Evolutionary conservation across 202 grass and related monocot genomes (phyloP), one percentile per base, ranked within the genome.

Genomic region (Cymbopogon flexuosus): DNA sequence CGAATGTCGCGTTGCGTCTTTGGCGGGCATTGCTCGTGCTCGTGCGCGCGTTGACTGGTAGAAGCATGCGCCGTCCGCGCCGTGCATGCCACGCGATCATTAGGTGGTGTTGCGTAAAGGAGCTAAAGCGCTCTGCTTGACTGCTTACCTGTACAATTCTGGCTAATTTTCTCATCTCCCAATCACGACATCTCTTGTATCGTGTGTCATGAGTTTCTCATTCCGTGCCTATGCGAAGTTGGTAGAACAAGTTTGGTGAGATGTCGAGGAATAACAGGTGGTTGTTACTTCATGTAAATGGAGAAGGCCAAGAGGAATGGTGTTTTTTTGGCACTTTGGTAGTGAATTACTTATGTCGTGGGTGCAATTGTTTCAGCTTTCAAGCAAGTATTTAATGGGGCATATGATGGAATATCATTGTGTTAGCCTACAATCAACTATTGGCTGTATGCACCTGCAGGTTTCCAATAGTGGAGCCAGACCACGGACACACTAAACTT

Each of bases 381-480:
- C 19, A 37, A 61, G 8, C 19, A 68, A 6, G 4, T 8, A 43
- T 39, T 64, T 65, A 42, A 46, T 74, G 70, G 19, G 35, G 3
- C 10, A 68, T 66, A 66, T 66, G 34, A 24, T 18, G 16, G 7
- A 40, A 47, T 10, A 33, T 43, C 10, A 33, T 67, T 45, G 2
- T 73, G 21, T 31, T 24, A 4, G 14, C 58, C 40, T 34, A 15
- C 31, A n/a, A 34, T 78, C 27, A 60, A 65, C 24, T 41, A 52
- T 62, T 75, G 15, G 47, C 24, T 41, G 0, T 34, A 27, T 63
- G 73, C 5, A 42, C 3, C 15, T 65, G 66, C 87, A 99, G 96
- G 76, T 98, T 91, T 73, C 96, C 96, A 43, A 98, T 98, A 59
- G 96, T 98, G 82, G 96, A 95, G 80, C 96, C 96, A 85, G 96